Conservation (phyloP, 352 stramenopile species). For the Aphanomyces stellatus region DNA sequence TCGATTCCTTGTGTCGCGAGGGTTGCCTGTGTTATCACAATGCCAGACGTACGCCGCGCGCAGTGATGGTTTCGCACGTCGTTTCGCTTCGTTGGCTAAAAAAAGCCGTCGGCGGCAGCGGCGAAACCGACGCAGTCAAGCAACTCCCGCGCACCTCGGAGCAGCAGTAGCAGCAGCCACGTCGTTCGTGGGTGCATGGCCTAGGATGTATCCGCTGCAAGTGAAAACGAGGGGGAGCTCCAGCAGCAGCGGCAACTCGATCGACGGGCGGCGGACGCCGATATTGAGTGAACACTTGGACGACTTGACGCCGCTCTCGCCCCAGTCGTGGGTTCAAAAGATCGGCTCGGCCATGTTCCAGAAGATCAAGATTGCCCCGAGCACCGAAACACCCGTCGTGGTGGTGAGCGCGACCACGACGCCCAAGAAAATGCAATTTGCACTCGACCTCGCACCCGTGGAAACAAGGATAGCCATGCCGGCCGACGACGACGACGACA, state of each 20-base stretch:
- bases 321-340: constrained; percentile 18
- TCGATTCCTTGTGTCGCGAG: no score
- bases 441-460: background rate
- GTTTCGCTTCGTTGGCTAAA: no score
- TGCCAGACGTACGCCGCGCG: no score
- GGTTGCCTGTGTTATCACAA: no score
- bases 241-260: background rate
- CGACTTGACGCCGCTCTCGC: background rate
- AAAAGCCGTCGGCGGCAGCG: no score
- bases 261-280: background rate
- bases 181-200: no score
- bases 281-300: background rate
- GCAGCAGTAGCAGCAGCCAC: no score
- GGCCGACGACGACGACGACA: background rate
- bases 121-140: no score
- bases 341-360: constrained; percentile 20
- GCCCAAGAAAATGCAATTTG: background rate
- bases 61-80: no score
- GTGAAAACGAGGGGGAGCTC: background rate
- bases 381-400: background rate
- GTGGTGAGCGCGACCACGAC: background rate
- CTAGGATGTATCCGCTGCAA: constrained; percentile 8
- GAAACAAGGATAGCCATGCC: constrained; percentile 20
- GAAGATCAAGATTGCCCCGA: constrained; percentile 18
- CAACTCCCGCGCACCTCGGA: no score